A percentile compares a stretch with the other conserved stretches of the same genome.
These are phyloP conservation scores for Xenosphaeropsis pyriputrescens DNA, from an alignment of 2,329 filamentous ascomycete species.

Conservation along the genomic window DNA sequence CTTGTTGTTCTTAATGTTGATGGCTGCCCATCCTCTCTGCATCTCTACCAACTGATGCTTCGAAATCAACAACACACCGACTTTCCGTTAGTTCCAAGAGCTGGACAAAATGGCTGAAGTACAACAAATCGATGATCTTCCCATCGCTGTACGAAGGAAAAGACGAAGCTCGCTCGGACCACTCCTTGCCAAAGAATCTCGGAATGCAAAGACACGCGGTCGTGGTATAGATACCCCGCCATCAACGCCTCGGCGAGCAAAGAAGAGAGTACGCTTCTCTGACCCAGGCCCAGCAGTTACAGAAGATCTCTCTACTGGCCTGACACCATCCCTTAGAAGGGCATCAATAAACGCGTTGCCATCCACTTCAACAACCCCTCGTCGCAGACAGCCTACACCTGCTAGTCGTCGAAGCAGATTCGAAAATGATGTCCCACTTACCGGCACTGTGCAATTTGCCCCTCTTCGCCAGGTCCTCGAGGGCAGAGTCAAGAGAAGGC, in stretches of 20 bases:
- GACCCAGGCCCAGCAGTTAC: constrained; percentile 31
- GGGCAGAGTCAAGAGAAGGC: constrained; percentile 39
- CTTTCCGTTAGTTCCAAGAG: too few species aligned
- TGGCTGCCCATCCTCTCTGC: too few species aligned
- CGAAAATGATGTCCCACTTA: constrained; percentile 12
- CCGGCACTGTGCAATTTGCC: constrained; percentile 27
- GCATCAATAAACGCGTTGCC: constrained; percentile 23
- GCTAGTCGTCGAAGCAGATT: constrained; percentile 10
- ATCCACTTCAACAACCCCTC: constrained; percentile 17
- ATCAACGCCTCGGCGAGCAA: constrained; percentile 16
- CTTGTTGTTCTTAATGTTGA: too few species aligned
- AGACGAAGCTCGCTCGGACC: constrained; percentile 25
- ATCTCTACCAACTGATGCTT: too few species aligned
- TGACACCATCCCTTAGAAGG: constrained; percentile 43
- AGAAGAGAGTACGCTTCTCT: constrained; percentile 42
- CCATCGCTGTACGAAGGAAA: constrained; percentile 39
- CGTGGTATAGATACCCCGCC: constrained; percentile 14
- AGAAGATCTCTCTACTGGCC: constrained; percentile 26
- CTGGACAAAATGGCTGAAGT: too few species aligned
- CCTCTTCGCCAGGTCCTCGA: constrained; percentile 39
- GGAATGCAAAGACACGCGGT: constrained; percentile 3
- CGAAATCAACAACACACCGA: too few species aligned
- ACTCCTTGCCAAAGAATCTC: constrained; percentile 6
- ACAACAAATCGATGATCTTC: constrained; percentile 21
- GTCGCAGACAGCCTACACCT: constrained; percentile 31